Conservation (phyloP, 1,284 basidiomycete genomes). For the Cystobasidiaceae sp. region DNA sequence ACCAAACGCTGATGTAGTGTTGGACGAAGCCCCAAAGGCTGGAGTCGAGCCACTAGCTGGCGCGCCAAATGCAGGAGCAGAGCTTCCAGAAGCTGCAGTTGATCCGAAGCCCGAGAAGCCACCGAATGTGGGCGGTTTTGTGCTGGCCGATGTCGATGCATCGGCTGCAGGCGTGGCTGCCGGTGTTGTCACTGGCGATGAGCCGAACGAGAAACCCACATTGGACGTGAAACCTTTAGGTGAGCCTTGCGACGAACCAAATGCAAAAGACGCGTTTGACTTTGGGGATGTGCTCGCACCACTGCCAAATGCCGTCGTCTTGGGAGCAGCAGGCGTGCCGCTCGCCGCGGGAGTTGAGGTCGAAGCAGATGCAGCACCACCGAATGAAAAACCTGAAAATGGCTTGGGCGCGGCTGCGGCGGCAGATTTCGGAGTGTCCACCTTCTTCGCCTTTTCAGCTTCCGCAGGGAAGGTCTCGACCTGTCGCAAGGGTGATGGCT, state of each 20-base stretch:
- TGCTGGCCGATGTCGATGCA: background rate
- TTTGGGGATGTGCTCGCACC: background rate
- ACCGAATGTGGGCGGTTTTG: too few relatives aligned
- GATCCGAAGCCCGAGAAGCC: background rate
- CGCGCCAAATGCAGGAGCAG: background rate
- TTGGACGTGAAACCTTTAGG: conserved; percentile 2
- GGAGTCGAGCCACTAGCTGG: background rate
- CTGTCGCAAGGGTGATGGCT: conserved; percentile 25
- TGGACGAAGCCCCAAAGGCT: background rate
- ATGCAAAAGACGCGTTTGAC: background rate
- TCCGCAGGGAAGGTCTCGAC: conserved; percentile 20
- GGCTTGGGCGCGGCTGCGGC: background rate
- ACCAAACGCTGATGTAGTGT: background rate
- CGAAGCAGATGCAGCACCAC: background rate
- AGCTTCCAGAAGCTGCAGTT: background rate
- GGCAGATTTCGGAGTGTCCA: background rate
- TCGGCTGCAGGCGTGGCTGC: background rate
- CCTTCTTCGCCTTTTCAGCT: background rate
- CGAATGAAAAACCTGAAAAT: conserved; percentile 9
- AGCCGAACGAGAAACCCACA: conserved; percentile 25
- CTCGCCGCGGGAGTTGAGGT: background rate
- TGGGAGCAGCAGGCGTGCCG: background rate
- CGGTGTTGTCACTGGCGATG: background rate
- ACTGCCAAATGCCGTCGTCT: background rate
- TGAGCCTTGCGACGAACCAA: conserved; percentile 14